phyloP scores from a whole-genome alignment of 306 rosid genomes.

The barrel medic (Medicago truncatula) region MtrunA17r5.0-ANR NC_053044.1:41150001-41150500 shows the following conservation, averaged over 20 bases:
- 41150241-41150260: background rate
- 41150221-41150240: background rate
- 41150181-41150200: background rate
- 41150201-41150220: background rate
- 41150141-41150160: background rate
- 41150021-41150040: background rate
- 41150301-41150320: background rate
- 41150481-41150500: background rate
- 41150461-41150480: background rate
- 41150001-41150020: background rate
- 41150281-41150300: background rate
- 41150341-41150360: background rate
- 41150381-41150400: background rate
- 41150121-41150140: background rate
- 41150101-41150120: background rate
- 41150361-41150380: background rate
- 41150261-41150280: background rate
- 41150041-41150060: background rate
- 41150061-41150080: background rate
- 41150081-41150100: background rate
- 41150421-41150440: background rate
- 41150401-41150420: background rate
- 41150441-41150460: background rate
- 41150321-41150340: background rate
- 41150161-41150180: conserved; percentile 6